Evolutionary conservation across 73 alveolate genomes (phyloP).

Genomic region (Paramecium octaurelia): DNA sequence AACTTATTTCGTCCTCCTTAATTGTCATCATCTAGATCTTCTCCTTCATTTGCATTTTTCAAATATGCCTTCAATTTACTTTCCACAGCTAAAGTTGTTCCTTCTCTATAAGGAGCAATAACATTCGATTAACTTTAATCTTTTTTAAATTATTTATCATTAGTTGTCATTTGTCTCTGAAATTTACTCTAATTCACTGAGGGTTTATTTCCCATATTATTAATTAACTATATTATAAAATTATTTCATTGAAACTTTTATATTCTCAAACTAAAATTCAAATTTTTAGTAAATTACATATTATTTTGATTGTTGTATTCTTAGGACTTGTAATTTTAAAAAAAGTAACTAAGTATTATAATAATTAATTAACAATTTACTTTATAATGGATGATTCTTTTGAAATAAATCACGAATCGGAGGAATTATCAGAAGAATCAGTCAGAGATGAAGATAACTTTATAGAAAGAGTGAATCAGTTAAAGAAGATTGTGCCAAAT

Average conservation of each 20-base stretch:
- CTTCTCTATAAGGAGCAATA: slow-evolving; percentile 52
- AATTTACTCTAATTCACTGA: neutral
- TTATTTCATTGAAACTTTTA: neutral
- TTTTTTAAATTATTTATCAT: slow-evolving; percentile 1
- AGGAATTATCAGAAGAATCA: neutral
- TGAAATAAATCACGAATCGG: neutral
- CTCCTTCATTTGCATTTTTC: slow-evolving; percentile 38
- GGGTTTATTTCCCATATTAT: neutral
- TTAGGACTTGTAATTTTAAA: neutral
- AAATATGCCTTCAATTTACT: slow-evolving; percentile 34
- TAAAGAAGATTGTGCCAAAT: neutral
- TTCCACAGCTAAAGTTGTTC: slow-evolving; percentile 32
- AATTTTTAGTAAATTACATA: neutral
- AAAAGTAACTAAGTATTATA: neutral
- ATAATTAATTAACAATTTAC: neutral
- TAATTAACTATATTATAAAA: neutral
- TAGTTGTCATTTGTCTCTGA: neutral
- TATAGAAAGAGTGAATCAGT: neutral
- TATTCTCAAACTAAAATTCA: neutral
- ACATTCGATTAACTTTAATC: neutral
- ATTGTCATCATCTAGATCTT: neutral
- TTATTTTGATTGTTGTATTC: neutral
- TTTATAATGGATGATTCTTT: neutral
- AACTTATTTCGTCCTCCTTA: slow-evolving; percentile 30
- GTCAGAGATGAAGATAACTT: neutral